Percentiles rank a stretch among this genome's conserved stretches.
Evolutionary conservation across 495 filamentous ascomycete species (phyloP).

Genomic region (Cryomyces minteri): DNA sequence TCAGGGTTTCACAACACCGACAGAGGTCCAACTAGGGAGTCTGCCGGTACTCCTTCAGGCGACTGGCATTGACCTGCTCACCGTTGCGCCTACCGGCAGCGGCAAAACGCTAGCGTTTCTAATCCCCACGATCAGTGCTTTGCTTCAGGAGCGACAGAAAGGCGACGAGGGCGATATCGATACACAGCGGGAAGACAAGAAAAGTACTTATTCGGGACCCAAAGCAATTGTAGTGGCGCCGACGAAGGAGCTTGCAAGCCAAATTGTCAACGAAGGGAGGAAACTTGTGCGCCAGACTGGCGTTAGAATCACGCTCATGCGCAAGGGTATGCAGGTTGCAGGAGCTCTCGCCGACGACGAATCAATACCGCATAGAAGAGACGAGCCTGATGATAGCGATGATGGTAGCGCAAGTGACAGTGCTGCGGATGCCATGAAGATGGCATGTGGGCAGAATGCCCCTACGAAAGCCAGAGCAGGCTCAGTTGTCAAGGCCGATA

Average conservation of each 20-base stretch:
- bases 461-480: conserved; percentile 1
- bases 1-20: conserved; percentile 74
- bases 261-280: conserved; percentile 82
- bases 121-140: conserved; percentile 63
- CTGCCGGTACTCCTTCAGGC: conserved; percentile 56
- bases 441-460: conserved; percentile 19
- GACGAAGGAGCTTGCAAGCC: conserved; percentile 76
- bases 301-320: conserved; percentile 65
- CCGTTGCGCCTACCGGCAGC: conserved; percentile 85
- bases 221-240: conserved; percentile 66
- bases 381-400: conserved; percentile 15
- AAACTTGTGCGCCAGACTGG: conserved; percentile 66
- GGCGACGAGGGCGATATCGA: conserved; percentile 28
- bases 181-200: conserved; percentile 12
- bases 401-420: conserved; percentile 17
- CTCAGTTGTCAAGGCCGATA: conserved; percentile 43
- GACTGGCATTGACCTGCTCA: conserved; percentile 46
- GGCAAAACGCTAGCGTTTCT: conserved; percentile 94
- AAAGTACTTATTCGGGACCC: conserved; percentile 6
- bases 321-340: conserved; percentile 59
- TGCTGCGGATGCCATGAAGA: conserved; percentile 18
- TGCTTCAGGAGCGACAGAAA: conserved; percentile 32
- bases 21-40: conserved; percentile 80
- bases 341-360: conserved; percentile 21
- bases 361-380: not conserved